A percentile compares a stretch with the other conserved stretches of the same genome.
Conservation (phyloP, 106 monocot genomes). For the Acorus gramineus region DNA sequence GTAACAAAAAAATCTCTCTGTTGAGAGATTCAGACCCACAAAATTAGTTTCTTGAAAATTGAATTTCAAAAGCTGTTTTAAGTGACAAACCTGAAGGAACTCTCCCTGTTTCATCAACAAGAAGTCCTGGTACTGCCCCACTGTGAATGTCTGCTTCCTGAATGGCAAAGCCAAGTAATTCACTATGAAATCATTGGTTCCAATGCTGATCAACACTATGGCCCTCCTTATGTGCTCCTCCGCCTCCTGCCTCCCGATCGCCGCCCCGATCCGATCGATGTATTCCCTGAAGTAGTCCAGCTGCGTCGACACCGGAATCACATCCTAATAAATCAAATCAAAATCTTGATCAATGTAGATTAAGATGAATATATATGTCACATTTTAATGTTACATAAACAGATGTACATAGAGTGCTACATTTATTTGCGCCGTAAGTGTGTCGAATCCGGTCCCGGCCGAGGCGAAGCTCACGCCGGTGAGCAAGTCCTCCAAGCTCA, state of each 20-base stretch:
- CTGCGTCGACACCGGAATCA: slow-evolving; percentile 46
- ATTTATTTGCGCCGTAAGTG: slow-evolving; percentile 25
- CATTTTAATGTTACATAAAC: background rate
- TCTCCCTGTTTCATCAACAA: slow-evolving; percentile 24
- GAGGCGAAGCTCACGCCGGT: slow-evolving; percentile 67
- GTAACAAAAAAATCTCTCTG: background rate
- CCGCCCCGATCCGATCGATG: slow-evolving; percentile 16
- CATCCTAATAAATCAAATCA: slow-evolving; percentile 18
- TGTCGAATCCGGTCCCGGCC: slow-evolving; percentile 49
- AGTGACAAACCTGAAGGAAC: slow-evolving; percentile 38
- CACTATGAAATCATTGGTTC: slow-evolving; percentile 55
- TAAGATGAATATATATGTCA: no score
- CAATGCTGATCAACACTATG: slow-evolving; percentile 46
- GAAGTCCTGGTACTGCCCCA: slow-evolving; percentile 43
- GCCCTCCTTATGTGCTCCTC: slow-evolving; percentile 27
- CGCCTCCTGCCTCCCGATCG: slow-evolving; percentile 26
- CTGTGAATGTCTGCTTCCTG: slow-evolving; percentile 24
- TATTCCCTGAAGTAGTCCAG: slow-evolving; percentile 44
- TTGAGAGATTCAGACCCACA: background rate
- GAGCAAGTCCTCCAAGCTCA: slow-evolving; percentile 32
- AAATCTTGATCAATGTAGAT: background rate
- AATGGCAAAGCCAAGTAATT: slow-evolving; percentile 37
- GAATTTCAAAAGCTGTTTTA: background rate
- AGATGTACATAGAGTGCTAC: slow-evolving; percentile 12
- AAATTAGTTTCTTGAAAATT: no score